A percentile compares a stretch with the other conserved stretches of the same genome.
These are phyloP conservation scores for Starmerella khaoyaiensis DNA, from an alignment of 805 yeast genomes.

Conservation along the genomic window DNA sequence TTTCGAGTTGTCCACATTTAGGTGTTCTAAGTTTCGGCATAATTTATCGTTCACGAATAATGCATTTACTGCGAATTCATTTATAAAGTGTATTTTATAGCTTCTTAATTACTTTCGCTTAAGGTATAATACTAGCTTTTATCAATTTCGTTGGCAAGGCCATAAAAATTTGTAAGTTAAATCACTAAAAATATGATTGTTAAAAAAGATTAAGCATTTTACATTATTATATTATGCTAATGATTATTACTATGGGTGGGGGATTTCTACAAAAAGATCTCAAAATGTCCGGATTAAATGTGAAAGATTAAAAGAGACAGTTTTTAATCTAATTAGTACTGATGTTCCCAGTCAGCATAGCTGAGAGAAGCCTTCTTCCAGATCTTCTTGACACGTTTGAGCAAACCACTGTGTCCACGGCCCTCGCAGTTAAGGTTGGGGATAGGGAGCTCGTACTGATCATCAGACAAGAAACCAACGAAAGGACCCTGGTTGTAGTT, in stretches of 20 bases:
- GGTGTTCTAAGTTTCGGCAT: no score
- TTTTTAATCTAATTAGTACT: constrained; percentile 16
- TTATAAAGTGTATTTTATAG: no score
- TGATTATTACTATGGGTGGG: constrained; percentile 3
- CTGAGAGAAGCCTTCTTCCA: constrained; percentile 24
- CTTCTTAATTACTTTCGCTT: no score
- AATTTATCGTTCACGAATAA: no score
- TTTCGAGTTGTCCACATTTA: no score
- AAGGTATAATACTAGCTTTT: no score
- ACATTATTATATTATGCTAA: not conserved
- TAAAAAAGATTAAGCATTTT: no score
- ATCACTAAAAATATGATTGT: no score
- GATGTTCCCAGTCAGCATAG: constrained; percentile 23
- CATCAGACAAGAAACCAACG: constrained; percentile 21
- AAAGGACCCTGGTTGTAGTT: constrained; percentile 22
- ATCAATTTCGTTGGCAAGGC: no score
- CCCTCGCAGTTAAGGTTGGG: constrained; percentile 27
- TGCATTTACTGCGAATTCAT: no score
- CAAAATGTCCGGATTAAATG: constrained; percentile 19
- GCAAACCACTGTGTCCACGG: constrained; percentile 23
- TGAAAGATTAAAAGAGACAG: not conserved
- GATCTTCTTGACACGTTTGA: constrained; percentile 21
- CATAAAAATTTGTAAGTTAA: no score
- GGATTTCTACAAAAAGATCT: not conserved
- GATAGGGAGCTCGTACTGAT: constrained; percentile 19